phyloP scores from a whole-genome alignment of 1,284 basidiomycete species.

The Cutaneotrichosporon cyanovorans region DNA sequence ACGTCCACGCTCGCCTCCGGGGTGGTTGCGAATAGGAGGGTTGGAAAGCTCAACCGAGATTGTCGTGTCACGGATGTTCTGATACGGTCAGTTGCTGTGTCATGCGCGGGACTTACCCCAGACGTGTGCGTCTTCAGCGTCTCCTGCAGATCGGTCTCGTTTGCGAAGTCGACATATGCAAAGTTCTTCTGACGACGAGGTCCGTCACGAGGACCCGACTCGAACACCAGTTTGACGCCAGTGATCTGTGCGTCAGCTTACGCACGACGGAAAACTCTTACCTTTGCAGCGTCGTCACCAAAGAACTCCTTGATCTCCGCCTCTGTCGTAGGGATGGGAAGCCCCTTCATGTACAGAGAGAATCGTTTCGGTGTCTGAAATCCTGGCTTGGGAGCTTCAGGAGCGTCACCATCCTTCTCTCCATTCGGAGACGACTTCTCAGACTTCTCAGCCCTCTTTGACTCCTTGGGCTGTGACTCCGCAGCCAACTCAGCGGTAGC shows the following conservation, averaged over 20 bases:
- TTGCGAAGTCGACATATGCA: conserved; percentile 78
- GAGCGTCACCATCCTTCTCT: conserved; percentile 37
- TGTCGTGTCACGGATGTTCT: conserved; percentile 41
- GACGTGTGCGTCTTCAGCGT: conserved; percentile 60
- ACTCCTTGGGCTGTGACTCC: conserved; percentile 47
- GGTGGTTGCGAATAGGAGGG: conserved; percentile 26
- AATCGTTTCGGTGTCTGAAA: conserved; percentile 64
- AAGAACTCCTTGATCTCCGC: conserved; percentile 68
- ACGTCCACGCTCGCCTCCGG: conserved; percentile 28
- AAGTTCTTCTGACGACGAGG: conserved; percentile 37
- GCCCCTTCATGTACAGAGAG: conserved; percentile 70
- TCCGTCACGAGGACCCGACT: conserved; percentile 40
- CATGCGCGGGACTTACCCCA: conserved; percentile 52
- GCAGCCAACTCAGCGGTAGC: background rate
- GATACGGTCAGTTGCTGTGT: background rate
- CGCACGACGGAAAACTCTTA: conserved; percentile 10
- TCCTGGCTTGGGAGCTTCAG: conserved; percentile 57
- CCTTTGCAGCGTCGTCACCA: conserved; percentile 36
- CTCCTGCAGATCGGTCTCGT: conserved; percentile 69
- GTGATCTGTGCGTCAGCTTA: conserved; percentile 55
- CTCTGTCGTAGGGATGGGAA: conserved; percentile 57
- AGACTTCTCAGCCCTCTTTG: conserved; percentile 51
- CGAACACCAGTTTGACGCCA: conserved; percentile 56
- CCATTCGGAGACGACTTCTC: conserved; percentile 40
- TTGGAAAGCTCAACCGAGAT: conserved; percentile 45